Evolutionary conservation across 73 alveolate genomes (phyloP).

Genomic region (Paramecium biaurelia): DNA sequence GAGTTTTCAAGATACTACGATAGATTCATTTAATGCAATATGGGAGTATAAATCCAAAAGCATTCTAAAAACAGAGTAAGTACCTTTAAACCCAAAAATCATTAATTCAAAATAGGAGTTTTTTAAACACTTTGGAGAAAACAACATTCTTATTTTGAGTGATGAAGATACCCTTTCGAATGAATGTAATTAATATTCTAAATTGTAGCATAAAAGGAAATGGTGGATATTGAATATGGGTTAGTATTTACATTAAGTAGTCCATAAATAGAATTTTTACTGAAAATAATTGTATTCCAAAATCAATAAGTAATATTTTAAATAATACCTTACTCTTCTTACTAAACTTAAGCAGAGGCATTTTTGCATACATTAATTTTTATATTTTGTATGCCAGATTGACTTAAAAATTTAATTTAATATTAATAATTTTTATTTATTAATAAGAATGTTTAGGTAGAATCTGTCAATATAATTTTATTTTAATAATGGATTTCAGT

Average conservation of each 20-base stretch:
- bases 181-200: background rate
- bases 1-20: background rate
- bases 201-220: background rate
- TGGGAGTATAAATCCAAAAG: background rate
- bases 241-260: background rate
- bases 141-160: background rate
- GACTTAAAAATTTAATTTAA: background rate
- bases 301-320: background rate
- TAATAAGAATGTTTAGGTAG: background rate
- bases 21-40: background rate
- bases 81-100: background rate
- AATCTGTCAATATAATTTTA: background rate
- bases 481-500: background rate
- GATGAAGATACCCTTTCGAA: background rate
- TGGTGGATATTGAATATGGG: background rate
- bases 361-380: background rate
- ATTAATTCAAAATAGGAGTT: background rate
- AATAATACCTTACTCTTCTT: slow-evolving; percentile 11
- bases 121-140: background rate
- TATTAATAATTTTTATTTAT: background rate
- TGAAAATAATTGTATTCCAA: slow-evolving; percentile 4
- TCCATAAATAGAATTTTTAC: slow-evolving; percentile 16
- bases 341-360: slow-evolving; percentile 11
- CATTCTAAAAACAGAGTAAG: background rate
- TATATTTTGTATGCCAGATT: background rate